Conservation (phyloP, 306 rosid genomes). For the Notholithocarpus densiflorus region DNA sequence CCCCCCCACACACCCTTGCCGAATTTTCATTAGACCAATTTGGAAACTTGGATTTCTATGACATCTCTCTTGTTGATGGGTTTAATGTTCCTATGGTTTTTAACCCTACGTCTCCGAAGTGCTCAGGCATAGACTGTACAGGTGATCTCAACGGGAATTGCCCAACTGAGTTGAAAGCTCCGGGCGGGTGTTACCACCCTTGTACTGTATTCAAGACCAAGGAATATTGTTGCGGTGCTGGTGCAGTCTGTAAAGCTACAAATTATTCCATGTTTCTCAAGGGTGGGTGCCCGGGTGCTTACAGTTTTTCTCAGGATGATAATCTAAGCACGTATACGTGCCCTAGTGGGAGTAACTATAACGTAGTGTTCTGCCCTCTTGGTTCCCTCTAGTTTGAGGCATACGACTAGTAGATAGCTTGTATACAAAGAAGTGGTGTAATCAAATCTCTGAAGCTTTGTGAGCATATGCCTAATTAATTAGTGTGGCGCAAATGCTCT, state of each 20-base stretch:
- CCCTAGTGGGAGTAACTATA: too few relatives aligned
- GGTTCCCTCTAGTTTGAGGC: background rate
- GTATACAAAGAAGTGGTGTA: background rate
- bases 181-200: constrained; percentile 50
- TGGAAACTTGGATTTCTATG: constrained; percentile 42
- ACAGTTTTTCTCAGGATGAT: constrained; percentile 36
- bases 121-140: background rate
- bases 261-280: constrained; percentile 26
- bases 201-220: constrained; percentile 38
- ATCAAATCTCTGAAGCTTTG: background rate
- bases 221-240: constrained; percentile 37
- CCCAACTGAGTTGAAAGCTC: constrained; percentile 35
- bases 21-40: constrained; percentile 42
- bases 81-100: background rate
- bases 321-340: background rate
- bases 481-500: too few relatives aligned
- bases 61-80: constrained; percentile 23
- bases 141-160: constrained; percentile 49
- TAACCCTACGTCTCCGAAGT: background rate
- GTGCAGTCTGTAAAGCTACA: constrained; percentile 11
- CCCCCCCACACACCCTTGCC: constrained; percentile 58
- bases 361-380: constrained; percentile 35
- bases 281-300: constrained; percentile 36
- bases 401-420: background rate
- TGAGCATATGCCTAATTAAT: background rate